Evolutionary conservation across 495 filamentous ascomycete species (phyloP), one percentile per base, ranked within the genome.

Genomic region (Cryomyces antarcticus): DNA sequence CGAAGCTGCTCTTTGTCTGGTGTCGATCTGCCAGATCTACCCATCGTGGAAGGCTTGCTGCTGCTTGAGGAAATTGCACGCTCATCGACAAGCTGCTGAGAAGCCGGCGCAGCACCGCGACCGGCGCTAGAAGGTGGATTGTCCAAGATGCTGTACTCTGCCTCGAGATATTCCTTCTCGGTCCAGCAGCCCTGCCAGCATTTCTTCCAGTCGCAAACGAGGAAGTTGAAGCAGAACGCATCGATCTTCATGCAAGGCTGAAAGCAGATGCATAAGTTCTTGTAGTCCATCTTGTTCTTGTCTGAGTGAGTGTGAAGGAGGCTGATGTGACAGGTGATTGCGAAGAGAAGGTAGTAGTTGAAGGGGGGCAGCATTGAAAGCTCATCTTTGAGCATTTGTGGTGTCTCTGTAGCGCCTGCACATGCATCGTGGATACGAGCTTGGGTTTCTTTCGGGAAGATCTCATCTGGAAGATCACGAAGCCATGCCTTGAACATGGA

Each of bases 111-210:
- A n/a, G n/a, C n/a, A n/a, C n/a, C n/a, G n/a, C n/a, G n/a, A n/a
- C n/a, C n/a, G n/a, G n/a, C n/a, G n/a, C n/a, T n/a, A n/a, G n/a
- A n/a, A n/a, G 38, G 31, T 27, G 29, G 48, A 43, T 45, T 37
- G 11, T 38, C 43, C 12, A 40, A 31, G 37, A 49, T 44, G n/a
- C n/a, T n/a, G n/a, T 81, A 73, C 61, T 94, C 86, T 35, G 78
- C 66, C 46, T 78, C 69, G 11, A 86, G 71, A 48, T 67, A 83
- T 45, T 75, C 73, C 46, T 80, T 78, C 55, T 94, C 86, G n/a
- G 78, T 92, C 68, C 74, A 84, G 65, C 86, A 94, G 3, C 86
- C 86, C 54, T 88, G 83, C 85, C 85, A 94, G 63, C 86, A 94
- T 39, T 87, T 77, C 47, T 80, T 72, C 86, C 86, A 94, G 57